Evolutionary conservation across 2,329 filamentous ascomycete species (phyloP).

Genomic region (Alternaria infectoria): DNA sequence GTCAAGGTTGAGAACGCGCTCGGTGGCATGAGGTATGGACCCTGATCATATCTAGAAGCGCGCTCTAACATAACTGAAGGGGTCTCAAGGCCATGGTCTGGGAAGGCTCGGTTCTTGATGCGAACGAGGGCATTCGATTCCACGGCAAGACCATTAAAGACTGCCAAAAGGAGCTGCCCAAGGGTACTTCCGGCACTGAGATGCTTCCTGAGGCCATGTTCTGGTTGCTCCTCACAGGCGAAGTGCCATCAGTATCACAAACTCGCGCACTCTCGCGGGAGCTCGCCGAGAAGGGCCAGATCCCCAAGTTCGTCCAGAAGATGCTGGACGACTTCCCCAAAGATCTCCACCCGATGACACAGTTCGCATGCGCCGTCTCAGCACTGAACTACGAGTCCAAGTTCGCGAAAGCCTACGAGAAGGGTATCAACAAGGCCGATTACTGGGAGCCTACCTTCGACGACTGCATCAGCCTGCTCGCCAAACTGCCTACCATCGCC

Average conservation of each 20-base stretch:
- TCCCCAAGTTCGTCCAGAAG: conserved; percentile 83
- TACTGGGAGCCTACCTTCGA: conserved; percentile 99
- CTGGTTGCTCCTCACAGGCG: conserved; percentile 93
- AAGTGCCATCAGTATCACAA: conserved; percentile 84
- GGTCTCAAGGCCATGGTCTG: conserved; percentile 98
- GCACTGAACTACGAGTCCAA: conserved; percentile 94
- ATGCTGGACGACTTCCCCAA: conserved; percentile 89
- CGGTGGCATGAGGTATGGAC: conserved; percentile 81
- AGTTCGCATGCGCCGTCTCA: conserved; percentile 92
- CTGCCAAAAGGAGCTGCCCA: conserved; percentile 91
- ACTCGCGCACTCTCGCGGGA: conserved; percentile 83
- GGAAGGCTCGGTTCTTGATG: conserved; percentile 96
- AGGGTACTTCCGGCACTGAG: conserved; percentile 88
- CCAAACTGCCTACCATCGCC: conserved; percentile 94
- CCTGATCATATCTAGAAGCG: background rate
- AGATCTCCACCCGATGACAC: conserved; percentile 96
- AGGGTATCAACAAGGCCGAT: conserved; percentile 90
- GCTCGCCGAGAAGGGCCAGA: conserved; percentile 81
- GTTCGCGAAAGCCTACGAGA: conserved; percentile 92
- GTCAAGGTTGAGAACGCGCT: conserved; percentile 94
- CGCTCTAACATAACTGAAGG: conserved; percentile 46
- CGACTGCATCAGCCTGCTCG: conserved; percentile 89
- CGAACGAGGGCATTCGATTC: conserved; percentile 97
- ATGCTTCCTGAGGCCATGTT: conserved; percentile 99
- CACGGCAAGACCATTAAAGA: conserved; percentile 98